Base-by-base conservation (phyloP, 2,329 filamentous ascomycete species). In the Scedosporium boydii region DNA sequence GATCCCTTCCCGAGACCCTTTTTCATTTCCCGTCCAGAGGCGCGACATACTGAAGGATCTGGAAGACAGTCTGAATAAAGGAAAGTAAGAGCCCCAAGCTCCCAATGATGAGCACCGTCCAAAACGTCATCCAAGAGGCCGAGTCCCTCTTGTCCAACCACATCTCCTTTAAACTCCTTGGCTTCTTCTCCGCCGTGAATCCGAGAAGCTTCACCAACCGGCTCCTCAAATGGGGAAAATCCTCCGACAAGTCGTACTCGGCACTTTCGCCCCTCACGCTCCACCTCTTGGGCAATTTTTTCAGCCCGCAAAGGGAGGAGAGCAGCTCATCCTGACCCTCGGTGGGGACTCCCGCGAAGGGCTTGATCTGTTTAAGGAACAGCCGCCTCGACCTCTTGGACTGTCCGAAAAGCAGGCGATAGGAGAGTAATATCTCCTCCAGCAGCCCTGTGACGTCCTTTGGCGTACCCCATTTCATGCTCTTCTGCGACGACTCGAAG, bases 141-240 rank as follows among this genome's bases (percentile, higher is more conserved):
- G 66, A 69, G 56, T 69, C 65, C 16, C 67, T 64, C 12, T 67
- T 66, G 58, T 70, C 67, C 29, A 63, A 21, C 67, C 67, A 69
- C 27, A 69, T 26, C 56, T 67, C 53, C 12, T 41, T 48, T 27
- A 65, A n/a, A 18, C 62, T 64, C 23, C 64, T 44, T 4, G 67
- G 65, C 44, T 65, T 66, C 29, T 46, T 59, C 34, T 26, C 41
- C 58, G 9, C n/a, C 34, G 23, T n/a, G 34, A 59, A 44, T 18
- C 5, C 41, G 58, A 27, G n/a, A 10, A 59, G 58, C 41, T 29
- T 18, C 34, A 23, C 23, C 3, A 59, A 3, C 34, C 34, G 14
- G 41, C 38, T 44, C 58, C 34, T 59, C 18, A 59, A 18, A 21
- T 57, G 53, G 2, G 53, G 21, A 14, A 26, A 57, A 12, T 57